Base-by-base conservation (phyloP, 2,329 filamentous ascomycete species). In the Beauveria sp. region DNA sequence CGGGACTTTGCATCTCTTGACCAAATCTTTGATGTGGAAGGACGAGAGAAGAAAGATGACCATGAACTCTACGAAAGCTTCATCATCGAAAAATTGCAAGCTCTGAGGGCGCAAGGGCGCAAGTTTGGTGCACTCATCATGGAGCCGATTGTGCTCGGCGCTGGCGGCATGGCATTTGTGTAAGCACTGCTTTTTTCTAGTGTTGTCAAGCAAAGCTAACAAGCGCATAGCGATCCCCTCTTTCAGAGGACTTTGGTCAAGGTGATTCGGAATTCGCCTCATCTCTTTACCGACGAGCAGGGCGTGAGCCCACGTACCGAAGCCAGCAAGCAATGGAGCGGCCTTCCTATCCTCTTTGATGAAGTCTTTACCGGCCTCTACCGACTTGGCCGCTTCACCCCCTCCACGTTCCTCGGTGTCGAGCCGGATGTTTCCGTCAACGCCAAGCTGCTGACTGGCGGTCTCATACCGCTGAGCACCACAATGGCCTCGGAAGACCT, bases 321-420 rank as follows among this genome's bases (percentile, higher is more conserved):
- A 28, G 10, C 66, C 69, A 56, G 67, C 38, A 68, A 67, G 9
- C 65, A 76, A 34, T 96, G 91, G 91, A 79, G 80, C 1, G 90
- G 91, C 2, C 81, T 96, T 4, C 91, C 91, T 0, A 77, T 96
- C 45, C 80, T 96, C 66, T 91, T 91, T 66, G 91, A 96, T 70
- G 91, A 96, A 71, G 91, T 96, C 42, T 96, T 96, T 74, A 93
- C 90, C 0, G 91, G 91, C 1, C 78, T 96, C 5, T 93, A 93
- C 71, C 89, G 91, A 14, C 84, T 96, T 0, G 91, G 91, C 2
- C 83, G 86, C 45, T 85, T 88, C 69, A 86, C 83, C 1, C 81
- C 90, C 0, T 84, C 88, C 0, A 87, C 86, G 0, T 89, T 93
- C 72, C 81, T 96, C 3, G 77, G 79, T 5, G 76, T 85, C 0